phyloP scores from a whole-genome alignment of 2,329 filamentous ascomycete species.

The Fusarium ramigenum region DNA sequence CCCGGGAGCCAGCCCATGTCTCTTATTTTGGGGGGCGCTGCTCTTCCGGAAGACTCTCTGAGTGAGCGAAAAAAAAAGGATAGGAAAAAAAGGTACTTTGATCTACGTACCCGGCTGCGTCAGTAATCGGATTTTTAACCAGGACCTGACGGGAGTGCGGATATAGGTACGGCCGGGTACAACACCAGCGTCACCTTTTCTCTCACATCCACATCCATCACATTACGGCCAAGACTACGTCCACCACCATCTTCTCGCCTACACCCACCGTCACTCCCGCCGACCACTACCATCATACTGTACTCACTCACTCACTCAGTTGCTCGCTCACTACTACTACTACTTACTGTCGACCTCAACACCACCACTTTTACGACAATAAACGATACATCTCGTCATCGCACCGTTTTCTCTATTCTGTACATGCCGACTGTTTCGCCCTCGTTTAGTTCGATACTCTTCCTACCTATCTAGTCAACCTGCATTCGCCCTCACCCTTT shows the following conservation, averaged over 20 bases:
- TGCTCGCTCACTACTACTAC: slow-evolving; percentile 11
- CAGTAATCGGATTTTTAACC: slow-evolving; percentile 16
- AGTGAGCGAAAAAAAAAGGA: neutral
- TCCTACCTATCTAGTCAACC: neutral
- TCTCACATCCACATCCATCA: slow-evolving; percentile 12
- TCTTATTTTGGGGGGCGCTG: slow-evolving; percentile 28
- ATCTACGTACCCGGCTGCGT: slow-evolving; percentile 13
- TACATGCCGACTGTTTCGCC: slow-evolving; percentile 12
- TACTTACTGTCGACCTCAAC: slow-evolving; percentile 27
- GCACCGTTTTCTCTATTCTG: neutral
- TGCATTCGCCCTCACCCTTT: slow-evolving; percentile 19
- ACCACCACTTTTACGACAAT: slow-evolving; percentile 29
- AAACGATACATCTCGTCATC: slow-evolving; percentile 28
- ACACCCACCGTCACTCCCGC: slow-evolving; percentile 40
- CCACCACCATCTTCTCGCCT: slow-evolving; percentile 29
- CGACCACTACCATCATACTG: slow-evolving; percentile 33
- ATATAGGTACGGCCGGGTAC: slow-evolving; percentile 44
- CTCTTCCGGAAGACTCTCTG: slow-evolving; percentile 15
- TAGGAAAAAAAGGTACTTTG: slow-evolving; percentile 1
- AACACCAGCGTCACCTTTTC: slow-evolving; percentile 37
- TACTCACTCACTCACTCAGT: slow-evolving; percentile 13
- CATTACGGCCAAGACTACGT: slow-evolving; percentile 25
- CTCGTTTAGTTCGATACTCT: slow-evolving; percentile 5
- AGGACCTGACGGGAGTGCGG: slow-evolving; percentile 24
- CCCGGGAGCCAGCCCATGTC: slow-evolving; percentile 23